A percentile compares a stretch with the other conserved stretches of the same genome.
These are phyloP conservation scores for Diaporthe ampelina DNA, from an alignment of 2,329 filamentous ascomycete species.

Conservation along the genomic window DNA sequence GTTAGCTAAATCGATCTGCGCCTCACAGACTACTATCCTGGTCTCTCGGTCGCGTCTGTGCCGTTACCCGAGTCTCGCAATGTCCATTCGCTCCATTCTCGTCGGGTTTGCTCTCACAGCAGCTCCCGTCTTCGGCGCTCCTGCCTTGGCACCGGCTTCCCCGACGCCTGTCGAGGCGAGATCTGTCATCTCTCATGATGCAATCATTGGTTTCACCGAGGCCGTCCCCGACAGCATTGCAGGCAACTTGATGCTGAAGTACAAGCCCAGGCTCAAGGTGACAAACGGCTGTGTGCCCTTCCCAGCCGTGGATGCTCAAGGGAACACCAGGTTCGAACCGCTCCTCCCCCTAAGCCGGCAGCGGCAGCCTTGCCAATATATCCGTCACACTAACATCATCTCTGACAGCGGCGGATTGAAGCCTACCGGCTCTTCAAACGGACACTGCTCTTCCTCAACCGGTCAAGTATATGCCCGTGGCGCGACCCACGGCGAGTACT, in stretches of 20 bases:
- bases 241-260: conserved; percentile 66
- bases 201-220: conserved; percentile 66
- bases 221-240: conserved; percentile 61
- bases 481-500: conserved; percentile 47
- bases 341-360: neutral
- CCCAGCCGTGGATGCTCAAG: conserved; percentile 70
- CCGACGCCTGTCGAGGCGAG: neutral
- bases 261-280: conserved; percentile 69
- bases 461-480: conserved; percentile 57
- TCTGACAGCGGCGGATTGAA: conserved; percentile 51
- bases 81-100: conserved; percentile 13
- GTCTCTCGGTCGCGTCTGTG: neutral
- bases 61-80: neutral
- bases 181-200: conserved; percentile 48
- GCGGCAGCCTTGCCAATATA: neutral
- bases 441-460: conserved; percentile 51
- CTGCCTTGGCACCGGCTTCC: neutral
- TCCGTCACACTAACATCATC: neutral
- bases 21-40: neutral
- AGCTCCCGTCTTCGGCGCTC: neutral
- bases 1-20: neutral
- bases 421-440: conserved; percentile 48
- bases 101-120: conserved; percentile 15
- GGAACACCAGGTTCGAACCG: conserved; percentile 67
- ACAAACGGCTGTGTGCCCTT: conserved; percentile 74